phyloP scores from a whole-genome alignment of 2,329 filamentous ascomycete genomes.

The Clonostachys rhizophaga region DNA sequence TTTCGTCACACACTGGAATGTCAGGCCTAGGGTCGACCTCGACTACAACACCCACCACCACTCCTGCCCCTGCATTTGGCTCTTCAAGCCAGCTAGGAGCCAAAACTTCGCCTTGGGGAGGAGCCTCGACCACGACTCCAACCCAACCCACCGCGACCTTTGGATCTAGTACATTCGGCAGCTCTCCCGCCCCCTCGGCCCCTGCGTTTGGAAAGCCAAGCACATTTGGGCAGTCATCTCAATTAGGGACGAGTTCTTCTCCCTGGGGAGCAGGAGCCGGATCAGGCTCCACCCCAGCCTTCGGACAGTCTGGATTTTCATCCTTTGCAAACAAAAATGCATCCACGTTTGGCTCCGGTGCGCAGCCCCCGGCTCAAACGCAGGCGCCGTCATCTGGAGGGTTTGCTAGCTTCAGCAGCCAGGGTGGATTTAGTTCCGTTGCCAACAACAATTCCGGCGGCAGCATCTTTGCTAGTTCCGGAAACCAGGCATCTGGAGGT shows the following conservation, averaged over 20 bases:
- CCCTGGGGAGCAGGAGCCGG: slow-evolving; percentile 41
- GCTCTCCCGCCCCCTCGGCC: slow-evolving; percentile 22
- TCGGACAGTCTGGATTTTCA: slow-evolving; percentile 50
- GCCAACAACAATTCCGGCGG: slow-evolving; percentile 18
- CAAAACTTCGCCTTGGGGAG: slow-evolving; percentile 46
- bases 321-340: slow-evolving; percentile 26
- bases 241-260: slow-evolving; percentile 41
- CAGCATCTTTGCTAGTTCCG: slow-evolving; percentile 24
- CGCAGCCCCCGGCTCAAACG: slow-evolving; percentile 1
- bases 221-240: slow-evolving; percentile 47
- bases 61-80: slow-evolving; percentile 38
- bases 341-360: background rate
- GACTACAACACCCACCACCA: slow-evolving; percentile 27
- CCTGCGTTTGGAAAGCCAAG: slow-evolving; percentile 45
- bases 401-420: slow-evolving; percentile 49
- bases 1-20: slow-evolving; percentile 16
- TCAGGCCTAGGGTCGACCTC: slow-evolving; percentile 26
- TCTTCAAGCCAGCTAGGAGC: slow-evolving; percentile 42
- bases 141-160: slow-evolving; percentile 30
- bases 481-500: slow-evolving; percentile 18
- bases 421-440: slow-evolving; percentile 48
- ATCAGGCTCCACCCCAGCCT: slow-evolving; percentile 31
- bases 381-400: slow-evolving; percentile 30
- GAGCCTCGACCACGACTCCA: slow-evolving; percentile 19
- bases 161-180: slow-evolving; percentile 39